A percentile compares a stretch with the other conserved stretches of the same genome.
Evolutionary conservation across 352 stramenopile genomes (phyloP).

Genomic region (Globisporangium solare): DNA sequence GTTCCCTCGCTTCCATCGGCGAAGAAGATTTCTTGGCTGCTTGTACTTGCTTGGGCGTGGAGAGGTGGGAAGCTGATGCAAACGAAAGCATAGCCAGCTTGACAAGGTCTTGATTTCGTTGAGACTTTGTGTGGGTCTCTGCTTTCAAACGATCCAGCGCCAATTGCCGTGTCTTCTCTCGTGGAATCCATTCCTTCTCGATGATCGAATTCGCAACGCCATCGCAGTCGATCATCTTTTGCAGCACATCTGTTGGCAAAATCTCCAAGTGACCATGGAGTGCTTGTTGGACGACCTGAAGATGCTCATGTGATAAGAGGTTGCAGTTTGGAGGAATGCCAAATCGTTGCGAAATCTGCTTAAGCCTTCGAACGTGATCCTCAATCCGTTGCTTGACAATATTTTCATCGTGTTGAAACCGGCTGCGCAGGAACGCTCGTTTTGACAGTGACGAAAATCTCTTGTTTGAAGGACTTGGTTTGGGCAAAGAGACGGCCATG

Average conservation of each 20-base stretch:
- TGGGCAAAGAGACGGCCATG: background rate
- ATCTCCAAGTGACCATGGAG: conserved; percentile 59
- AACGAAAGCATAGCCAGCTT: conserved; percentile 43
- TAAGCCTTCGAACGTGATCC: conserved; percentile 34
- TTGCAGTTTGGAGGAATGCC: conserved; percentile 34
- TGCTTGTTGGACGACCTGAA: conserved; percentile 47
- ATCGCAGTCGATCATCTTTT: conserved; percentile 55
- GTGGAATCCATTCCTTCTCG: conserved; percentile 47
- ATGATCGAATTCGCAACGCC: conserved; percentile 41
- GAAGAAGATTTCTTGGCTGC: background rate
- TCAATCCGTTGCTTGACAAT: conserved; percentile 33
- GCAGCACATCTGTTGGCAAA: conserved; percentile 43
- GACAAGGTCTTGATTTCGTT: conserved; percentile 43
- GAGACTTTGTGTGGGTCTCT: conserved; percentile 25
- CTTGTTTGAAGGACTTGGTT: background rate
- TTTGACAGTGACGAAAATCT: conserved; percentile 35
- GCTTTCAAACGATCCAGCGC: conserved; percentile 39
- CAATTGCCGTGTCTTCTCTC: conserved; percentile 43
- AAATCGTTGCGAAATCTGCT: conserved; percentile 38
- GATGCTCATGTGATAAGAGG: conserved; percentile 38
- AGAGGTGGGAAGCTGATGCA: background rate
- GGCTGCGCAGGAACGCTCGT: conserved; percentile 43
- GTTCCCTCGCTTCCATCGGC: background rate
- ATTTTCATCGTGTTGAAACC: conserved; percentile 42
- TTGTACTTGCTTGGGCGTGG: background rate